Conservation (phyloP, 1,284 basidiomycete genomes). For the Sporisorium reilianum region DNA sequence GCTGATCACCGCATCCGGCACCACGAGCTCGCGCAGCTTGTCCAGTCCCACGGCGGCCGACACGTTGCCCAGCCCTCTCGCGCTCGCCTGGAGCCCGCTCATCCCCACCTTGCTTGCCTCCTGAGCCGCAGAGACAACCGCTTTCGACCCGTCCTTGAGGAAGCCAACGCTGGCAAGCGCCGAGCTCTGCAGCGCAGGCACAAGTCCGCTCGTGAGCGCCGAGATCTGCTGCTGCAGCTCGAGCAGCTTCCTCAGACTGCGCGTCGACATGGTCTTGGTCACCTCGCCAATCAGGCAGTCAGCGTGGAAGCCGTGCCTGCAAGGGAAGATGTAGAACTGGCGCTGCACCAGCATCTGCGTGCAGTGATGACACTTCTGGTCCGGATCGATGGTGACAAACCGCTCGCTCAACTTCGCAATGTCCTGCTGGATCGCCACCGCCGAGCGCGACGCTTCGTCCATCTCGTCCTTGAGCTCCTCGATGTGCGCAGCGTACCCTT, state of each 20-base stretch:
- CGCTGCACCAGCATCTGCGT: slow-evolving; percentile 80
- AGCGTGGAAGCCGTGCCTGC: slow-evolving; percentile 81
- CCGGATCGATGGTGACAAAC: slow-evolving; percentile 91
- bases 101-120: slow-evolving; percentile 34
- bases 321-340: slow-evolving; percentile 98
- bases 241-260: slow-evolving; percentile 61
- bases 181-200: slow-evolving; percentile 39
- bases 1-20: slow-evolving; percentile 65
- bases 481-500: slow-evolving; percentile 92
- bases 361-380: slow-evolving; percentile 88
- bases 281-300: slow-evolving; percentile 68
- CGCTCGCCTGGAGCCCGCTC: slow-evolving; percentile 34
- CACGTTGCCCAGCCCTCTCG: slow-evolving; percentile 41
- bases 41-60: slow-evolving; percentile 54
- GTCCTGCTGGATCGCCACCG: slow-evolving; percentile 92
- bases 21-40: slow-evolving; percentile 61
- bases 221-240: slow-evolving; percentile 60
- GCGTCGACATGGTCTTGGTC: slow-evolving; percentile 60
- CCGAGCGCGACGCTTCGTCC: slow-evolving; percentile 91
- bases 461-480: slow-evolving; percentile 91
- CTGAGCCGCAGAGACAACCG: slow-evolving; percentile 32
- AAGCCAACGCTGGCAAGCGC: slow-evolving; percentile 38
- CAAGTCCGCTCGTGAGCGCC: slow-evolving; percentile 40
- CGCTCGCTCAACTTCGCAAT: slow-evolving; percentile 86
- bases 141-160: slow-evolving; percentile 39